Evolutionary conservation across 2,329 filamentous ascomycete species (phyloP).

Genomic region (Zasmidium angulare): DNA sequence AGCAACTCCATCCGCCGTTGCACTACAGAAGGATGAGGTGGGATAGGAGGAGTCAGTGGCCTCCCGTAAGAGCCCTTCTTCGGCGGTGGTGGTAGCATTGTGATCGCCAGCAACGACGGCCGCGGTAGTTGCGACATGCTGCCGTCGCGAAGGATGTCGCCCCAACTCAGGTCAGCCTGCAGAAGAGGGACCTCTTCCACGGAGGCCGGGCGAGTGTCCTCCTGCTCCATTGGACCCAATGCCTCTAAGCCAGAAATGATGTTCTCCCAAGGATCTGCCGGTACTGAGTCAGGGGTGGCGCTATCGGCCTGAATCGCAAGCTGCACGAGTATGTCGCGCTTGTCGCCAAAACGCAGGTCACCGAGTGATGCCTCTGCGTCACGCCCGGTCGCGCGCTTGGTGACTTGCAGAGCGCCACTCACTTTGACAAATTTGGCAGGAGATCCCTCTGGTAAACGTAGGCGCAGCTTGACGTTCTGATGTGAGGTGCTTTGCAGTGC

Average conservation of each 20-base stretch:
- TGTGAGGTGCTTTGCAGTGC: conserved; percentile 93
- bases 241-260: conserved; percentile 95
- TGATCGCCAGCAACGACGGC: conserved; percentile 89
- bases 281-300: conserved; percentile 75
- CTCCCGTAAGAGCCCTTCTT: conserved; percentile 31
- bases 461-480: conserved; percentile 94
- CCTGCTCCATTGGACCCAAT: conserved; percentile 79
- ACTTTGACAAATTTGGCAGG: conserved; percentile 99
- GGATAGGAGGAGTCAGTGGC: conserved; percentile 73
- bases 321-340: conserved; percentile 90
- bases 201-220: conserved; percentile 78
- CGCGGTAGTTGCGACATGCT: conserved; percentile 81
- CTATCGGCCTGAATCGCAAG: conserved; percentile 88
- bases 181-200: conserved; percentile 94
- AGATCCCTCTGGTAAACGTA: conserved; percentile 90
- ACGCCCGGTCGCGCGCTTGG: conserved; percentile 89
- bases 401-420: conserved; percentile 91
- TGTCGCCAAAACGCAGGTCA: conserved; percentile 92
- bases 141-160: conserved; percentile 88
- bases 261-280: conserved; percentile 94
- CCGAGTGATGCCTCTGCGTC: conserved; percentile 92
- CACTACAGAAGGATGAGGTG: conserved; percentile 90
- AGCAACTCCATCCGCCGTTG: conserved; percentile 96
- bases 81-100: conserved; percentile 69
- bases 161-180: conserved; percentile 90